phyloP scores from a whole-genome alignment of 164 flowering plant genomes.

The Nelumbo lutea region DNA sequence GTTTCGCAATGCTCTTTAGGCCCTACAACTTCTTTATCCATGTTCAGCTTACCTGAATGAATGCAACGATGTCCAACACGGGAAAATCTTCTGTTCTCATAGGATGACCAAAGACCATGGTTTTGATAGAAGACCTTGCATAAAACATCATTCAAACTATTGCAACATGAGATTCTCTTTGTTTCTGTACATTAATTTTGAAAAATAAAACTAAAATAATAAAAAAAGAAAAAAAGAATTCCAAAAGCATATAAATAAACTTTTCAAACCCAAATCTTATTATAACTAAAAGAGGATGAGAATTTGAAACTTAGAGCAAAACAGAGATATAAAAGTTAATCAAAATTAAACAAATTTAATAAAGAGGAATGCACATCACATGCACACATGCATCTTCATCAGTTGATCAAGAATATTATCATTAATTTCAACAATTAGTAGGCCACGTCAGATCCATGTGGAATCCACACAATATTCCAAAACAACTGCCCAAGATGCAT shows the following conservation, averaged over 20 bases:
- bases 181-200: not conserved
- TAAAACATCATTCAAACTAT: slow-evolving; percentile 30
- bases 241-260: not conserved
- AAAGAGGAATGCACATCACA: too few species aligned
- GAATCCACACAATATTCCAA: too few species aligned
- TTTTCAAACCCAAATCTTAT: too few species aligned
- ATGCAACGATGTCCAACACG: slow-evolving; percentile 18
- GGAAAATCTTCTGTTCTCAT: slow-evolving; percentile 10
- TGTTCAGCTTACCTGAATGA: slow-evolving; percentile 32
- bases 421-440: too few species aligned
- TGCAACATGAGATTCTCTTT: slow-evolving; percentile 17
- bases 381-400: too few species aligned
- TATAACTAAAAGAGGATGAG: too few species aligned
- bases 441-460: too few species aligned
- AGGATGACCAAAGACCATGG: slow-evolving; percentile 13
- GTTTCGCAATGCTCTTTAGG: slow-evolving; percentile 15
- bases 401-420: too few species aligned
- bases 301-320: too few species aligned
- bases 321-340: too few species aligned
- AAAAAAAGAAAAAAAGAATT: not conserved
- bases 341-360: too few species aligned
- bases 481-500: too few species aligned
- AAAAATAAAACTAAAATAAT: not conserved
- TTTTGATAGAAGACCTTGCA: slow-evolving; percentile 38
- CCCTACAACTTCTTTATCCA: slow-evolving; percentile 18